These are phyloP conservation scores for Gossypioides kirkii DNA, from an alignment of 345 rosid genomes.

Conservation along the genomic window DNA sequence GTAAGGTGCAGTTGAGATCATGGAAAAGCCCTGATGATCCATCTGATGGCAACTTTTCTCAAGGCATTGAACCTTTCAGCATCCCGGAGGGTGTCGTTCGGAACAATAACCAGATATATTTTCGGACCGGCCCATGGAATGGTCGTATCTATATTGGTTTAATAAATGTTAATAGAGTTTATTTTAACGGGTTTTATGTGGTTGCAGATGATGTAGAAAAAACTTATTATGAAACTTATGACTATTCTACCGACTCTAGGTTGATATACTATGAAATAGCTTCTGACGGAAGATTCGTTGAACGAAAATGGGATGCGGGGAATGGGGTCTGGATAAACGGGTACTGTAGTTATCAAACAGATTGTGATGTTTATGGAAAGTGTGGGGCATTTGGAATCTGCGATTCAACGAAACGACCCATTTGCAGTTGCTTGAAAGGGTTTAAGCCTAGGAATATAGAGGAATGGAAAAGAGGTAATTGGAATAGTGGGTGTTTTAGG, in stretches of 20 bases:
- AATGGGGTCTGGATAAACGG: neutral
- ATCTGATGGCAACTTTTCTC: constrained; percentile 41
- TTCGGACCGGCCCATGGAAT: constrained; percentile 66
- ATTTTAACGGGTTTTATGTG: neutral
- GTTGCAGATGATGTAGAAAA: constrained; percentile 19
- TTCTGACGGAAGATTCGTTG: constrained; percentile 26
- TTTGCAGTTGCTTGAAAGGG: too few relatives aligned
- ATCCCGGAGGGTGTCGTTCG: too few relatives aligned
- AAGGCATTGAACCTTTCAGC: constrained; percentile 5
- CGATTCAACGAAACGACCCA: too few relatives aligned
- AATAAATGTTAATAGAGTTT: constrained; percentile 19
- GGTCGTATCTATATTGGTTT: constrained; percentile 39
- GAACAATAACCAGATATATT: constrained; percentile 8
- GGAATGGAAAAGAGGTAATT: too few relatives aligned
- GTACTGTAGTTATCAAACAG: too few relatives aligned
- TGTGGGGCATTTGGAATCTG: too few relatives aligned
- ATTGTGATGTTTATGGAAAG: too few relatives aligned
- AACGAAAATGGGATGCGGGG: constrained; percentile 15
- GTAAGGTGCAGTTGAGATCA: constrained; percentile 27
- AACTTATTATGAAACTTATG: constrained; percentile 9
- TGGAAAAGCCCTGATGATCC: constrained; percentile 54
- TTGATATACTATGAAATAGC: constrained; percentile 9
- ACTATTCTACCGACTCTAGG: constrained; percentile 6
- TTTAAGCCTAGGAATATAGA: too few relatives aligned
- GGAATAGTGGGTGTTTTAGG: too few relatives aligned